Base-by-base conservation (phyloP, 2,329 filamentous ascomycete genomes). In the Penicillium sp. region DNA sequence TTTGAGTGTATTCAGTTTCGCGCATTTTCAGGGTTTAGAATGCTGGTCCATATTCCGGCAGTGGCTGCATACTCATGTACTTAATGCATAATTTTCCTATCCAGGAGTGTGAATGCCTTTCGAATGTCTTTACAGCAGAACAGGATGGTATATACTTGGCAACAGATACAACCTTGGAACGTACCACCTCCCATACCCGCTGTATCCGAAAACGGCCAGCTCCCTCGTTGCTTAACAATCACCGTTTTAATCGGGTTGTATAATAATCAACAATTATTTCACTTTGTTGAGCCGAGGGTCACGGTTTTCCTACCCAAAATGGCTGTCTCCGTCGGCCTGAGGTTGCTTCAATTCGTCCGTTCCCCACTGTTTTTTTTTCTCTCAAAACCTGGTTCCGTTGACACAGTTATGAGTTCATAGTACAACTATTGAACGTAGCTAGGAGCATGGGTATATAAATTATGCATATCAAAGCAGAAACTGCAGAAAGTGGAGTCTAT, bases 221-320 rank as follows among this genome's bases (percentile, higher is more conserved):
- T 17, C n/a, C 52, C 57, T 52, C 55, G 55, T 56, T 46, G 57
- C 52, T 60, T 54, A 58, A 56, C 51, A 62, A 61, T 61, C 57
- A 43, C 38, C n/a, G 9, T 22, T 40, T 28, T 24, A 9, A 9
- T 33, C 40, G 40, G 40, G 10, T 17, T 43, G 21, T 33, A 17
- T 33, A 44, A 26, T 21, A 47, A 43, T 42, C 29, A 33, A 28
- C 22, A 42, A 33, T 21, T 34, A 17, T 34, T 15, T 6, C 28
- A 26, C 13, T 12, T 21, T 38, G 4, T 37, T 28, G 43, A 32
- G 50, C 47, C 26, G 42, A 41, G 41, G 46, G 45, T 13, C 21
- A 54, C 62, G 63, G 64, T 57, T 45, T 35, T 61, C 53, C 48
- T 63, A 43, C 62, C 63, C 42, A 58, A 56, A 61, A 58, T 37